Percentiles rank a stretch among this genome's conserved stretches.
These are phyloP conservation scores for Psidium friedrichsthalianum DNA, from an alignment of 345 rosid species.

Conservation along the genomic window DNA sequence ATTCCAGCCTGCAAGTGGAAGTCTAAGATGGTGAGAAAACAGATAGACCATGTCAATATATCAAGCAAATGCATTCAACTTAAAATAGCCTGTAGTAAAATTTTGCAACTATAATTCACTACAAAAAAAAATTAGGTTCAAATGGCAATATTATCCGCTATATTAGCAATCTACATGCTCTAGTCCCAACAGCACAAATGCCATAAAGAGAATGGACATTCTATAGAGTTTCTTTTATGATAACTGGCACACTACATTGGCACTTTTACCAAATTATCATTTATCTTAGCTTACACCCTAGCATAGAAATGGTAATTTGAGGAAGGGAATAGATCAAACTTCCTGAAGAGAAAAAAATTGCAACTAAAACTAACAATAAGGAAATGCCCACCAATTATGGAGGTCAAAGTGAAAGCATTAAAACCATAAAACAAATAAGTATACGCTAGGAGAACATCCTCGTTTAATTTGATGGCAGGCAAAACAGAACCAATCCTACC, in stretches of 20 bases:
- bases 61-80: background rate
- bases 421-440: background rate
- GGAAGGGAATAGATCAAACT: background rate
- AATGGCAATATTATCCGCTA: background rate
- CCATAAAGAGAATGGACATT: background rate
- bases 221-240: background rate
- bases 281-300: background rate
- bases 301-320: background rate
- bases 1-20: conserved; percentile 65
- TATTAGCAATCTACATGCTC: background rate
- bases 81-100: background rate
- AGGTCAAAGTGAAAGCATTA: background rate
- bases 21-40: background rate
- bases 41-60: background rate
- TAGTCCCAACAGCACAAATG: background rate
- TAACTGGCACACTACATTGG: background rate
- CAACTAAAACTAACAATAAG: background rate
- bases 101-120: background rate
- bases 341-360: background rate
- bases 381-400: background rate
- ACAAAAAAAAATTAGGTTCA: background rate
- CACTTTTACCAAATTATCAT: background rate
- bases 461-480: background rate
- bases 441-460: background rate
- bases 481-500: conserved; percentile 28